Evolutionary conservation across 2,329 filamentous ascomycete species (phyloP), one percentile per base, ranked within the genome.

Genomic region (Verticillium isaacii): DNA sequence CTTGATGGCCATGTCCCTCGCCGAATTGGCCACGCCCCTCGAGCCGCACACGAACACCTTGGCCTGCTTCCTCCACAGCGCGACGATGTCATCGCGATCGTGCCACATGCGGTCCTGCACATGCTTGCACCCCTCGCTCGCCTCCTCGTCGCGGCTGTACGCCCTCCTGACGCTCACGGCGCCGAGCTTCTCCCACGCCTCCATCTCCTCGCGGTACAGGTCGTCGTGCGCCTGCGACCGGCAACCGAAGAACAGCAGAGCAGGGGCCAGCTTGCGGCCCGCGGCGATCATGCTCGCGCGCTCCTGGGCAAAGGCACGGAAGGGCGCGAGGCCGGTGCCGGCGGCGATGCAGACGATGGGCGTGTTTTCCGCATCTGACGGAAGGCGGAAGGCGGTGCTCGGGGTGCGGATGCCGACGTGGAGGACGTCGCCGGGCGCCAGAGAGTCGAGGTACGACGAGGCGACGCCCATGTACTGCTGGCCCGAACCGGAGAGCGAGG

Each of bases 31-130:
- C 3, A 83, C 71, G 8, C 69, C 70, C 14, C 77, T 73, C 45
- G 80, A 82, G 0, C 88, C 87, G 68, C 87, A 90, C 0, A 89
- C 83, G 68, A 83, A 89, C 5, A 88, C 72, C 68, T 82, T 82
- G 0, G 85, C 74, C 0, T 74, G 75, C 9, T 57, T 14, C 11
- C 70, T 63, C 77, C 77, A 79, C 45, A 77, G 65, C n/a, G 55
- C 63, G 56, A 64, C 60, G 5, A 78, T 63, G 5, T 73, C 71
- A 6, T 65, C 66, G 6, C 69, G 61, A 56, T 78, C 70, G 3
- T 68, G 71, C 11, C 67, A 70, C 59, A 83, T 62, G 6, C 77
- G 68, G 56, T 83, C 75, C 70, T 82, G 80, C 14, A 83, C 80
- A 64, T 82, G 80, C 65, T 71, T 73, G 65, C 74, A 84, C 0